phyloP scores from a whole-genome alignment of 305 asterid genomes.

The Fraxinus ornus region DNA sequence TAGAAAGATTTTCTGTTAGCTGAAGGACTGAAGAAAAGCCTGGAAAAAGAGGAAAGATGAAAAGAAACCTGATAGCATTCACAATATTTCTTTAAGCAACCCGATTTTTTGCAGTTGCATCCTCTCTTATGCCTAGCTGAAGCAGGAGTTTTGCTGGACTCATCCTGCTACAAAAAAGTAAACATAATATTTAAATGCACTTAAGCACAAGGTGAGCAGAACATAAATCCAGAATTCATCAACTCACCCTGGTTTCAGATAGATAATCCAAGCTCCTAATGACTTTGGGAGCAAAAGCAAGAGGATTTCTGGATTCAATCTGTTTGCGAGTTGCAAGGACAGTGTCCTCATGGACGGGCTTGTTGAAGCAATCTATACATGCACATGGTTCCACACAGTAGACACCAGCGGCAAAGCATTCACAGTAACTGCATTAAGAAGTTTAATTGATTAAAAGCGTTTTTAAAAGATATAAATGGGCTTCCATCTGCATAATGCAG shows the following conservation, averaged over 20 bases:
- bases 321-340: constrained; percentile 94
- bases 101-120: constrained; percentile 98
- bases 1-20: constrained; percentile 31
- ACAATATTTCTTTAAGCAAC: constrained; percentile 94
- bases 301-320: constrained; percentile 95
- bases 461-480: background rate
- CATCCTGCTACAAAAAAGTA: constrained; percentile 46
- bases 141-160: constrained; percentile 87
- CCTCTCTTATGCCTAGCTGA: constrained; percentile 99
- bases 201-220: background rate
- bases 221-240: background rate
- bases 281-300: constrained; percentile 98
- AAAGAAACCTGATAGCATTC: constrained; percentile 95
- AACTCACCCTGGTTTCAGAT: constrained; percentile 58
- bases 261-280: constrained; percentile 57
- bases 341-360: constrained; percentile 86
- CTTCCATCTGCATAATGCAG: background rate
- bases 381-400: constrained; percentile 98
- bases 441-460: constrained; percentile 1
- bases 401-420: constrained; percentile 98
- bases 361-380: constrained; percentile 91
- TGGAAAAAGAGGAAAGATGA: background rate
- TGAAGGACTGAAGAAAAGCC: constrained; percentile 10
- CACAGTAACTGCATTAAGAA: constrained; percentile 75
- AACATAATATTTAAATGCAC: background rate